Conservation (phyloP, 768 basidiomycete species). For the Leccinum obscurum region DNA sequence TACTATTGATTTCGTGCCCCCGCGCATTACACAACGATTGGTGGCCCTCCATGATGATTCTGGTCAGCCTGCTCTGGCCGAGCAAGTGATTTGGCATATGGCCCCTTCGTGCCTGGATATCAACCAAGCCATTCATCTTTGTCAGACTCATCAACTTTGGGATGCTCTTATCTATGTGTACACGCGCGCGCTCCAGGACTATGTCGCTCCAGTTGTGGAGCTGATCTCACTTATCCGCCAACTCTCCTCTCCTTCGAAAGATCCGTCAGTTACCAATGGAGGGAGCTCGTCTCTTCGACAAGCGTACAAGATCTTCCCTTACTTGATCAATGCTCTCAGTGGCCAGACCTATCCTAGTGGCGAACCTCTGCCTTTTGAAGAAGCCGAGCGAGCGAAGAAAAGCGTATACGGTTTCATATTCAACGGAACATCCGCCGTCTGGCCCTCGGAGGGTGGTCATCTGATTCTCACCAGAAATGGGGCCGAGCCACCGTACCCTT, state of each 20-base stretch:
- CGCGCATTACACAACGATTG: constrained; percentile 83
- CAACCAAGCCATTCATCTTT: constrained; percentile 87
- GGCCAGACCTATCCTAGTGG: constrained; percentile 88
- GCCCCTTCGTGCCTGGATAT: constrained; percentile 89
- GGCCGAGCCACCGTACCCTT: constrained; percentile 85
- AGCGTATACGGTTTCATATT: constrained; percentile 84
- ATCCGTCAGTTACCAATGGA: constrained; percentile 8
- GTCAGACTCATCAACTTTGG: constrained; percentile 80
- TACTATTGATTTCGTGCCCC: constrained; percentile 74
- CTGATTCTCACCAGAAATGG: constrained; percentile 75
- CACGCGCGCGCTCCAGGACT: constrained; percentile 84
- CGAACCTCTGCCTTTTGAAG: constrained; percentile 62
- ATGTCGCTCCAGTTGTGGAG: constrained; percentile 85
- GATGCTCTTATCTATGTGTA: constrained; percentile 96
- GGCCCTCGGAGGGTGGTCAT: constrained; percentile 77
- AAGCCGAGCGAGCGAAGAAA: constrained; percentile 67
- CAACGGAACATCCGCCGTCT: constrained; percentile 72
- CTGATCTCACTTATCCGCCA: constrained; percentile 74
- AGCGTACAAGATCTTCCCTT: constrained; percentile 91
- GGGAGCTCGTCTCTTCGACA: constrained; percentile 46
- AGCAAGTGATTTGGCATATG: constrained; percentile 94
- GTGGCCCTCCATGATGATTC: constrained; percentile 76
- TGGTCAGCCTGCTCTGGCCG: constrained; percentile 70
- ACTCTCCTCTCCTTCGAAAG: constrained; percentile 8
- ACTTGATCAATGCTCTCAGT: constrained; percentile 75